Evolutionary conservation across 805 yeast genomes (phyloP), one percentile per base, ranked within the genome.

Genomic region (Cyberlindnera bimundalis): DNA sequence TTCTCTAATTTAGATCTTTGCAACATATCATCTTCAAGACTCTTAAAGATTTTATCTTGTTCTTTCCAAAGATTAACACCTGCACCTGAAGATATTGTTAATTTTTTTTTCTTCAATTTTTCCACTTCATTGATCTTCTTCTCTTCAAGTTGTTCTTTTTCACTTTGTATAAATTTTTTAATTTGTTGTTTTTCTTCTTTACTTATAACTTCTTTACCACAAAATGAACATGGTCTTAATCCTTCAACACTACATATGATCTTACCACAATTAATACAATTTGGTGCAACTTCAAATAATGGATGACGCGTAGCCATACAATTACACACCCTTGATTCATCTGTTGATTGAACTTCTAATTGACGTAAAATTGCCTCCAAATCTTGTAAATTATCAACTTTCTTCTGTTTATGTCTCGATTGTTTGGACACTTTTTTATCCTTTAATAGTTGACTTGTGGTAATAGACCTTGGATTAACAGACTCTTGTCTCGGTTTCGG

Each of bases 231-330:
- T 4, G 93, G 93, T 45, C 90, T 93, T 18, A 87, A 66, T 0
- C 98, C 98, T 57, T 93, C 98, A 51, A 81, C 81, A 4, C 74
- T 72, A 66, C 99, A 93, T 3, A 93, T 86, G 30, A 93, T 86
- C 60, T 89, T 86, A 10, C 99, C 99, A 60, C 99, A 93, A 45
- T 84, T 80, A 29, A 93, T 64, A 55, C 99, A 93, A 59, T 93
- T 93, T 1, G 99, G 98, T 2, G 95, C 93, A 48, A 84, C 74
- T 42, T 86, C 95, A 47, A 88, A 84, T 23, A 93, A 64, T 3
- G 96, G 96, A 57, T 93, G 99, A 45, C 84, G 68, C 0, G 84
- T 76, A 1, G 91, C 97, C 79, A 82, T 85, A 56, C 98, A 90
- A 47, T 82, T 76, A 58, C 98, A 90, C 1, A 15, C 14, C 2